phyloP scores from a whole-genome alignment of 805 yeast species.

The Cyberlindnera saturnus region DNA sequence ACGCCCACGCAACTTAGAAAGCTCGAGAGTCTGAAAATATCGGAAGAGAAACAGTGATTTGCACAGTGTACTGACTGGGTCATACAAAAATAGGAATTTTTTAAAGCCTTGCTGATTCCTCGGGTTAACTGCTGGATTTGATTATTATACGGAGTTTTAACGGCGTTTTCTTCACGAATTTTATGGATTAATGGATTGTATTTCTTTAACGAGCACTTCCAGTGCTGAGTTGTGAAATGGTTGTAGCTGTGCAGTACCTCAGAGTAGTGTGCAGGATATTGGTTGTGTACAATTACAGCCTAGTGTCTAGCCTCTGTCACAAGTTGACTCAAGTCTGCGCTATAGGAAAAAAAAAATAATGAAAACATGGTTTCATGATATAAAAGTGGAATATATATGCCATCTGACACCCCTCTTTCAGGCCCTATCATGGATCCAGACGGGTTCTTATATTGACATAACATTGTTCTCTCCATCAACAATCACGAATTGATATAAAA shows the following conservation, averaged over 20 bases:
- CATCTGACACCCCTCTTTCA: conserved; percentile 29
- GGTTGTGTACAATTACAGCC: not conserved
- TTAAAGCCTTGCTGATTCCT: too few species aligned
- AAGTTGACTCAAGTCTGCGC: too few species aligned
- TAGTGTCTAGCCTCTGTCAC: too few species aligned
- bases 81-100: too few species aligned
- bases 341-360: too few species aligned
- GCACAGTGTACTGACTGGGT: too few species aligned
- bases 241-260: not conserved
- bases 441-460: conserved; percentile 19
- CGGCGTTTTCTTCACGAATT: too few species aligned
- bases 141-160: too few species aligned
- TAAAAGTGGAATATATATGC: conserved; percentile 13
- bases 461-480: conserved; percentile 15
- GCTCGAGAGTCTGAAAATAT: conserved; percentile 9
- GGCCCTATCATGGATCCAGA: conserved; percentile 19
- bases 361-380: not conserved
- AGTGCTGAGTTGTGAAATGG: not conserved
- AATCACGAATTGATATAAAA: conserved; percentile 17
- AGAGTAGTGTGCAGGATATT: not conserved
- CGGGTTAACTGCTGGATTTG: too few species aligned
- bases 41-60: too few species aligned
- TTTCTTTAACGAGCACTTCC: too few species aligned
- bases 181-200: too few species aligned
- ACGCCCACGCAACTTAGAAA: conserved; percentile 26